These are phyloP conservation scores for Coniochaeta ligniaria DNA, from an alignment of 2,329 filamentous ascomycete species.

Conservation along the genomic window DNA sequence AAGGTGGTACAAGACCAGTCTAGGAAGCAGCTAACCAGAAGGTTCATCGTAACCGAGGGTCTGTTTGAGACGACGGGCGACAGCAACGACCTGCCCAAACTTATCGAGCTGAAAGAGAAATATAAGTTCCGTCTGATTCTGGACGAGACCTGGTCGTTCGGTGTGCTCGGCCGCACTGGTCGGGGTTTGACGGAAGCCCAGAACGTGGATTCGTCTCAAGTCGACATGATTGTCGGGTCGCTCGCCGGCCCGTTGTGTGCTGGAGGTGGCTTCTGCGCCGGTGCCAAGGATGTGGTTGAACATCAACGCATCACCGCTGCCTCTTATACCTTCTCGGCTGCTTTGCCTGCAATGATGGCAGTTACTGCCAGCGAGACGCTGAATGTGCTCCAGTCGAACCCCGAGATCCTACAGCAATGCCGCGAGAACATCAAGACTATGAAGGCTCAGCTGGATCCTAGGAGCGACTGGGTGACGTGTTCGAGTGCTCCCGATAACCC, in stretches of 20 bases:
- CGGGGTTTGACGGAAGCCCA: constrained; percentile 92
- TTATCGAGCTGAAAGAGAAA: constrained; percentile 86
- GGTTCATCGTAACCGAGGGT: constrained; percentile 94
- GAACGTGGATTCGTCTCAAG: constrained; percentile 85
- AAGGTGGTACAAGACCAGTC: constrained; percentile 84
- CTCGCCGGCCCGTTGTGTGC: constrained; percentile 85
- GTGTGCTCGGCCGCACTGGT: constrained; percentile 84
- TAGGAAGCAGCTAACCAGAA: constrained; percentile 75
- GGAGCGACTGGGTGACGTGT: constrained; percentile 87
- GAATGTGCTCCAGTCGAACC: constrained; percentile 76
- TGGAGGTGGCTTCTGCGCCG: constrained; percentile 93
- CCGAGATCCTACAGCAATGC: constrained; percentile 70
- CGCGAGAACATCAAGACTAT: constrained; percentile 83
- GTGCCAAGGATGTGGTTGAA: constrained; percentile 83
- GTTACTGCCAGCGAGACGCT: constrained; percentile 95
- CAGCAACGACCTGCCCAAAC: constrained; percentile 73
- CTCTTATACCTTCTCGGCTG: constrained; percentile 93
- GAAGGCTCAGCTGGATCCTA: constrained; percentile 79
- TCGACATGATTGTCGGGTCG: constrained; percentile 96
- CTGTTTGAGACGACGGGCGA: constrained; percentile 89
- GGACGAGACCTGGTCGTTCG: constrained; percentile 97
- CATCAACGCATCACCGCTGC: constrained; percentile 92
- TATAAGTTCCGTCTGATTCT: constrained; percentile 98
- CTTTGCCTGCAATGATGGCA: constrained; percentile 84
- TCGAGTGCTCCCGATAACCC: constrained; percentile 81